phyloP scores from a whole-genome alignment of 2,329 filamentous ascomycete genomes.

The Dothiorella sarmentorum region DNA sequence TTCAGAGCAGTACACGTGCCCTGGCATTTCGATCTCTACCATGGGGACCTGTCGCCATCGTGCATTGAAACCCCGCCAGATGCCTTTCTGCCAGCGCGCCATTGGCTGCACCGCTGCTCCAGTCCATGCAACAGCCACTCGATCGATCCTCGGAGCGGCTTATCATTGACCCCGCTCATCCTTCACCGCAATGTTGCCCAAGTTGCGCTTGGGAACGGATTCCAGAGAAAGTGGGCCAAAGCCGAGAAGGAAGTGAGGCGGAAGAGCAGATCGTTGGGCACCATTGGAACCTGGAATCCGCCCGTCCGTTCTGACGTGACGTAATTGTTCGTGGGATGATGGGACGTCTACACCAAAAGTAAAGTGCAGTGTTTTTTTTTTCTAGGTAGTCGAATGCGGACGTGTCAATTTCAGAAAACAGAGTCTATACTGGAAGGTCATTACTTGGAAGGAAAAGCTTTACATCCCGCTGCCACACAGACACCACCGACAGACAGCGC shows the following conservation, averaged over 20 bases:
- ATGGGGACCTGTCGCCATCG: neutral
- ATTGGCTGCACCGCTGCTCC: neutral
- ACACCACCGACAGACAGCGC: neutral
- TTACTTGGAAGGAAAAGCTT: slow-evolving; percentile 10
- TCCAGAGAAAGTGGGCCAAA: too few relatives aligned
- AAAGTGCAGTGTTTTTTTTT: neutral
- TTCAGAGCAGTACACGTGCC: neutral
- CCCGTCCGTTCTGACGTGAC: too few relatives aligned
- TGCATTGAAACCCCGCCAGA: neutral
- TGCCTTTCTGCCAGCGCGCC: neutral
- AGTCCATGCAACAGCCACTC: neutral
- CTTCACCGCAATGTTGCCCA: neutral
- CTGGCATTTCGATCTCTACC: neutral
- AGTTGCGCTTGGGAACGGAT: too few relatives aligned
- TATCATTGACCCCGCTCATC: neutral
- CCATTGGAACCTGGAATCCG: too few relatives aligned
- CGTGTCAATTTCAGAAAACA: slow-evolving; percentile 7
- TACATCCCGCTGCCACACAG: neutral
- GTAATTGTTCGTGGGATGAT: too few relatives aligned
- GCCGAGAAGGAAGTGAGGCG: too few relatives aligned
- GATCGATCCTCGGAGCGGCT: neutral
- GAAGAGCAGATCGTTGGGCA: too few relatives aligned
- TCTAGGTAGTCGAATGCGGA: neutral
- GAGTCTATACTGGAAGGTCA: slow-evolving; percentile 1
- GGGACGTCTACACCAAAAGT: neutral